Percentiles rank a stretch among this genome's conserved stretches.
Conservation (phyloP, 768 basidiomycete genomes). For the Coprinopsis sp. region DNA sequence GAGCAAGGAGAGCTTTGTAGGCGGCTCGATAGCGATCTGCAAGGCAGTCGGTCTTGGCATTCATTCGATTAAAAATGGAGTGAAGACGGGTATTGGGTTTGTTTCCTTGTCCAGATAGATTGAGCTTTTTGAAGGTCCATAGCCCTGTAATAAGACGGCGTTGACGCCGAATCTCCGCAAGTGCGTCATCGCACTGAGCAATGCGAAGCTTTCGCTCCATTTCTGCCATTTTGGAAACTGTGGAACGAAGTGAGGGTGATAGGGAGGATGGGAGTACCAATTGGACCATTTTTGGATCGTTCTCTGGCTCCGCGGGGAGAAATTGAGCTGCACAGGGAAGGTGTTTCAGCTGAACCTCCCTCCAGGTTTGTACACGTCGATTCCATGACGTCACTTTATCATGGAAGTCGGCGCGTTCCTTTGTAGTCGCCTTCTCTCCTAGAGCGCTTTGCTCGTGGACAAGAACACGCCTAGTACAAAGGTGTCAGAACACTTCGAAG, state of each 20-base stretch:
- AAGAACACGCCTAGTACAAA: background rate
- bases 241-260: no score
- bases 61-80: conserved; percentile 11
- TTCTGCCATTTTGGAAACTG: no score
- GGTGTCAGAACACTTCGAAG: background rate
- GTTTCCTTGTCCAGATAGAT: conserved; percentile 18
- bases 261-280: no score
- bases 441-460: background rate
- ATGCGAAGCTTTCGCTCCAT: conserved; percentile 13
- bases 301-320: no score
- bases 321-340: no score
- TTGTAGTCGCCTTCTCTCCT: background rate
- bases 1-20: background rate
- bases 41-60: conserved; percentile 4
- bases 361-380: no score
- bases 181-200: conserved; percentile 19
- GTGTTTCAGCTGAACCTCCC: no score
- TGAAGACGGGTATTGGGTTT: conserved; percentile 16
- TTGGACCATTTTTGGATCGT: no score
- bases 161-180: conserved; percentile 15
- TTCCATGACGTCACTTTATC: no score
- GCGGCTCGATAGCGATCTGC: conserved; percentile 15
- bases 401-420: background rate
- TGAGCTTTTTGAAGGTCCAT: conserved; percentile 18
- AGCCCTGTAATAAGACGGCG: conserved; percentile 13